Evolutionary conservation across 2,329 filamentous ascomycete species (phyloP), one percentile per base, ranked within the genome.

Genomic region (Diaporthe vaccinii): DNA sequence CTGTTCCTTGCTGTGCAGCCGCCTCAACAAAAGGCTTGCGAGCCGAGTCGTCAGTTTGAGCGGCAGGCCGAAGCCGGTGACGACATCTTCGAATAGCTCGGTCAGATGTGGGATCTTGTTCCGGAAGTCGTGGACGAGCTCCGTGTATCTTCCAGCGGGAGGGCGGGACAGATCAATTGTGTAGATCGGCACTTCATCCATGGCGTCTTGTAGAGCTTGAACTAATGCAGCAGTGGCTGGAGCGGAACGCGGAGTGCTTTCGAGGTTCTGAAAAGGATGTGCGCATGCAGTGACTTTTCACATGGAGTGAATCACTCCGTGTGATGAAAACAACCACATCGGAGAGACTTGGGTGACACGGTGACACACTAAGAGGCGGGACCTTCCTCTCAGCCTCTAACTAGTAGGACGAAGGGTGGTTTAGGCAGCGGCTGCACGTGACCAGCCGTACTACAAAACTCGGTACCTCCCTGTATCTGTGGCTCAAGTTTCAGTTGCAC

Each of bases 1-100:
- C 80, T 93, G 90, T 78, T 93, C 91, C 0, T 81, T 72, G 25
- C 85, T 86, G 79, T 89, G 84, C 0, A 93, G 82, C 1, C 86
- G 83, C 5, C 87, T 85, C 15, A 93, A 80, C 15, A 87, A 80
- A 1, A 68, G 22, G n/a, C 10, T 68, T 7, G 65, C 65, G 31
- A 68, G 4, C 4, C 34, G 65, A 20, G 22, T 55, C 22, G 65
- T 68, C 7, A n/a, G 2, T 10, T 39, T 53, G 4, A n/a, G 46
- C n/a, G 65, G 65, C 12, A 68, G 31, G 4, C 65, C 65, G 1
- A 39, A 39, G 46, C 22, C 46, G 22, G 15, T 39, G 65, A 68
- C 46, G 41, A 68, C 46, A 28, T 53, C 65, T 34, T 39, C 31
- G 20, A 68, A 68, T 15, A 68, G 44, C 8, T 41, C 31, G 8